A percentile compares a stretch with the other conserved stretches of the same genome.
Evolutionary conservation across 1,284 basidiomycete species (phyloP).

Genomic region (Pisolithus thermaeus): DNA sequence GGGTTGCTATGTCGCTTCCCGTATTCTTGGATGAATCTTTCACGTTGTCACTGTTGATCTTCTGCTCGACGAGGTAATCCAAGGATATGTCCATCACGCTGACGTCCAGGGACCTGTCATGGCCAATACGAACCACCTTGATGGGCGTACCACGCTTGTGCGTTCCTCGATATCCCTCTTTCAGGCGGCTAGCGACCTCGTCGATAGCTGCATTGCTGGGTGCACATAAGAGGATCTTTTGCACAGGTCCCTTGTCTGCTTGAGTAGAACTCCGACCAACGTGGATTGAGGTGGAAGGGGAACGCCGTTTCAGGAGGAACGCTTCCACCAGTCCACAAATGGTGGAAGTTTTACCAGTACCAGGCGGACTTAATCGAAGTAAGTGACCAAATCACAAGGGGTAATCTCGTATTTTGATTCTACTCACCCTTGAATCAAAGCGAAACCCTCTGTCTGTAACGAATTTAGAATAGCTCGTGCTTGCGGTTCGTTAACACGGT

Average conservation of each 20-base stretch:
- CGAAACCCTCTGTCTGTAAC: constrained; percentile 74
- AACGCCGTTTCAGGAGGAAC: constrained; percentile 62
- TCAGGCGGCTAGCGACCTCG: constrained; percentile 87
- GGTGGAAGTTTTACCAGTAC: constrained; percentile 98
- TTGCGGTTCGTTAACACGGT: constrained; percentile 90
- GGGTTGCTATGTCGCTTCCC: constrained; percentile 50
- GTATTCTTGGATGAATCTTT: constrained; percentile 41
- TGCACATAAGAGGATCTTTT: constrained; percentile 90
- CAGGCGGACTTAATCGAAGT: constrained; percentile 63
- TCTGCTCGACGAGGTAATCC: constrained; percentile 80
- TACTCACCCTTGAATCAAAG: constrained; percentile 90
- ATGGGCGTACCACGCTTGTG: constrained; percentile 52
- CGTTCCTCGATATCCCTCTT: constrained; percentile 66
- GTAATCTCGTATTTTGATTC: constrained; percentile 2
- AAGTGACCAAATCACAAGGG: constrained; percentile 3
- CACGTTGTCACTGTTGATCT: constrained; percentile 49
- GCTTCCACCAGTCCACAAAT: constrained; percentile 92
- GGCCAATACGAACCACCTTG: constrained; percentile 88
- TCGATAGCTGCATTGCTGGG: constrained; percentile 99
- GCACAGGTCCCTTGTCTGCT: constrained; percentile 44
- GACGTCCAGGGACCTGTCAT: constrained; percentile 74
- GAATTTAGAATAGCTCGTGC: constrained; percentile 84
- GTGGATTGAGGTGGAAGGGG: constrained; percentile 43
- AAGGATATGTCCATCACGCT: constrained; percentile 85
- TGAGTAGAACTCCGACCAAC: constrained; percentile 37